Evolutionary conservation across 192 early-diverging fungal species (phyloP).

Genomic region (Dissophora globulifera): DNA sequence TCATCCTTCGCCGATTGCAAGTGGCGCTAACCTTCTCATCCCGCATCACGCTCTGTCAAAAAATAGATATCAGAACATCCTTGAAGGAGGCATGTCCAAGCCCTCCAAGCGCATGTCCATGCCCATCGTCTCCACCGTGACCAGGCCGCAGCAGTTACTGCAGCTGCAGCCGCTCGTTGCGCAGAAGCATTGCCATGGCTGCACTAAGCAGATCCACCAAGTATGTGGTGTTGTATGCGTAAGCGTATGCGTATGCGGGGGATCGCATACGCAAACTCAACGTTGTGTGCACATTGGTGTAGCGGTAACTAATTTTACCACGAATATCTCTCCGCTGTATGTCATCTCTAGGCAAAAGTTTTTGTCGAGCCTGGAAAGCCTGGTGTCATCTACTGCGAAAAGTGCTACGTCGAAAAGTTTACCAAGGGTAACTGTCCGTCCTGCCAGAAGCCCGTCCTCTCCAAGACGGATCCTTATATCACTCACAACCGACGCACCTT

Average conservation of each 20-base stretch:
- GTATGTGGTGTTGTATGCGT: no score
- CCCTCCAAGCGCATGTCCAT: conserved; percentile 51
- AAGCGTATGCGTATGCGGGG: no score
- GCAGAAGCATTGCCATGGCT: conserved; percentile 41
- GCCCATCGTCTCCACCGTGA: conserved; percentile 12
- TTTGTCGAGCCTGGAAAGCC: conserved; percentile 48
- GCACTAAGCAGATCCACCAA: conserved; percentile 36
- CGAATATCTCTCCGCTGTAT: no score
- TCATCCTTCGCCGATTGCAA: not conserved
- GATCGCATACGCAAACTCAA: no score
- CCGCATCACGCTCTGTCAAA: not conserved
- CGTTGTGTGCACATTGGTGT: no score
- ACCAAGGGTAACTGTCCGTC: conserved; percentile 42
- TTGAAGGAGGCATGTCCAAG: conserved; percentile 46
- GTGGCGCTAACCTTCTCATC: not conserved
- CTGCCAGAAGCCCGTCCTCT: conserved; percentile 52
- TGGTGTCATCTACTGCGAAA: conserved; percentile 45
- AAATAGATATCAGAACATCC: conserved; percentile 54
- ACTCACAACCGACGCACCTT: conserved; percentile 41
- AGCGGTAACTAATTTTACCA: no score
- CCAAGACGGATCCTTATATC: conserved; percentile 42
- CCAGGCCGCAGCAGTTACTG: conserved; percentile 15
- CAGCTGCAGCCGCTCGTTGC: conserved; percentile 37
- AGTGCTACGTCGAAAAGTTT: conserved; percentile 49
- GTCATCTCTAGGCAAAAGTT: conserved; percentile 44